Base-by-base conservation (phyloP, 306 rosid species). In the Datisca glomerata region DNA sequence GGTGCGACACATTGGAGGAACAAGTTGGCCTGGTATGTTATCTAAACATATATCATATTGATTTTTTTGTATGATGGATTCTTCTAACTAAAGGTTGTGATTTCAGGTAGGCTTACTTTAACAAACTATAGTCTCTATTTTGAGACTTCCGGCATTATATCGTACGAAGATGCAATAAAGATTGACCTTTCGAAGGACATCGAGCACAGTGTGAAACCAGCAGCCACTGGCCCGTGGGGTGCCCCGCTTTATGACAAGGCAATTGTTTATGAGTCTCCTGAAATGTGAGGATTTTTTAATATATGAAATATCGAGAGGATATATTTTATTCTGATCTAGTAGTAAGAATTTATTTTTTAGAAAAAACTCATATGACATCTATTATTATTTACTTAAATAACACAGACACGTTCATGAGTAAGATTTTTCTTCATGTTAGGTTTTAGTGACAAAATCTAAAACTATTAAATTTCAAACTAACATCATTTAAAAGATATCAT, bases 231-330 rank as follows among this genome's bases (percentile, higher is more conserved):
- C 21, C 98, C 98, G 4, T 91, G 95, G 95, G 98, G 96, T 45
- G 96, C 96, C 35, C 96, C 86, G 24, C 72, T 91, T 47, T 91
- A 65, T 46, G 94, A 91, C 81, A 91, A 73, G 79, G 98, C 94
- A 42, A 66, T 91, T 12, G 53, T 68, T 59, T 75, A 70, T 0
- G 76, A 75, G 12, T 78, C 98, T 10, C 44, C 85, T 12, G 76
- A 64, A 32, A 58, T 68, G 98, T 84, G 64, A 80, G 93, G 25
- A 49, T 48, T 47, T 25, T 19, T 29, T 10, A 29, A 23, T 11
- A 1, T 29, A 7, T 4, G 4, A 29, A 1, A 29, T 4, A 29
- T 29, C 4, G n/a, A n/a, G n/a, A n/a, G n/a, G n/a, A n/a, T n/a
- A n/a, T n/a, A n/a, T n/a, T n/a, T n/a, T n/a, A n/a, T n/a, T n/a